Percentiles rank a stretch among this genome's conserved stretches.
Conservation (phyloP, 2,329 filamentous ascomycete genomes). For the Colletotrichum shisoi region DNA sequence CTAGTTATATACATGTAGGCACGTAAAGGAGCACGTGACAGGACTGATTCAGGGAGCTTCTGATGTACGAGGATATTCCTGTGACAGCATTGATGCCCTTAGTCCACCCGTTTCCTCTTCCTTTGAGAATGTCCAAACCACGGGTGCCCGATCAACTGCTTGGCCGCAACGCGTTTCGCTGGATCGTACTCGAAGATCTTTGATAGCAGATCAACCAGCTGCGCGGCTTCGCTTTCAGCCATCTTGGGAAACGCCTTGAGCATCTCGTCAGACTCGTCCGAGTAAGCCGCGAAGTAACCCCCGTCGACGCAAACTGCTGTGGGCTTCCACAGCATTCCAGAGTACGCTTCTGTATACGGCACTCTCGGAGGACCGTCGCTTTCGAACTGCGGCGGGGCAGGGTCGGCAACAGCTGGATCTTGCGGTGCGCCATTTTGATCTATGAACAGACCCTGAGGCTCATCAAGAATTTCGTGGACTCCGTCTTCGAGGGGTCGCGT, state of each 20-base stretch:
- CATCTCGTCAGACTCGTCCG: constrained; percentile 36
- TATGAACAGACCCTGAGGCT: not conserved
- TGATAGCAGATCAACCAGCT: too few relatives aligned
- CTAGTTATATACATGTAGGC: too few relatives aligned
- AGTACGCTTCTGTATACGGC: constrained; percentile 4
- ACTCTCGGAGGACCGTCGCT: not conserved
- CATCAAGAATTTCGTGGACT: not conserved
- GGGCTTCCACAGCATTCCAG: constrained; percentile 37
- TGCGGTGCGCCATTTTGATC: not conserved
- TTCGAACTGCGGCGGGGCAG: not conserved
- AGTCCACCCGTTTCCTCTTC: too few relatives aligned
- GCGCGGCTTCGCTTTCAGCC: not conserved
- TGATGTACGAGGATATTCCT: too few relatives aligned
- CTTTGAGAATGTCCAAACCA: too few relatives aligned
- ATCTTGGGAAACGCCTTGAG: constrained; percentile 41
- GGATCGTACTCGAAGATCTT: too few relatives aligned
- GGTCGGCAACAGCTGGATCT: not conserved
- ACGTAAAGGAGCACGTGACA: too few relatives aligned
- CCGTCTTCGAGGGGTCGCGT: not conserved
- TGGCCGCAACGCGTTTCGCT: too few relatives aligned
- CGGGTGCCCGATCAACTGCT: too few relatives aligned
- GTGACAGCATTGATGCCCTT: too few relatives aligned
- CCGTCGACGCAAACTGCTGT: constrained; percentile 37
- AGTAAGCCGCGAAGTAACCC: constrained; percentile 34
- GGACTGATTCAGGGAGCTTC: too few relatives aligned